These are phyloP conservation scores for Apiosordaria backusii DNA, from an alignment of 495 filamentous ascomycete species.

Conservation along the genomic window DNA sequence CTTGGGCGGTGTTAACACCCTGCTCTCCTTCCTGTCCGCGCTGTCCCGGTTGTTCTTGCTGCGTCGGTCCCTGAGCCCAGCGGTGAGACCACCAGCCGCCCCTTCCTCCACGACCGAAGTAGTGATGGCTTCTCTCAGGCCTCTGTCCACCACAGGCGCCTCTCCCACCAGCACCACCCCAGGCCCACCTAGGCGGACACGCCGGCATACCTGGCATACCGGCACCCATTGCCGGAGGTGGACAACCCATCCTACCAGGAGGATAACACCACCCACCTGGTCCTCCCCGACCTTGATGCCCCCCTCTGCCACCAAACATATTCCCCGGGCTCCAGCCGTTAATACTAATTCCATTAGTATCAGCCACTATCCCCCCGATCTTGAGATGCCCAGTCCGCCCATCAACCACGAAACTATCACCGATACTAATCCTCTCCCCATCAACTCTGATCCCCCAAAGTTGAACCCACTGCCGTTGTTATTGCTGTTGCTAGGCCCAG, in stretches of 20 bases:
- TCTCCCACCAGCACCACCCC: not conserved
- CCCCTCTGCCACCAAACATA: constrained; percentile 21
- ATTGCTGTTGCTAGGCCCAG: not conserved
- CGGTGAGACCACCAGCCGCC: not conserved
- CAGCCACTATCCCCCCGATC: constrained; percentile 30
- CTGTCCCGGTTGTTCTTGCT: not conserved
- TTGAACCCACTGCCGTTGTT: constrained; percentile 25
- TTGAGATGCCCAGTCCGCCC: constrained; percentile 37
- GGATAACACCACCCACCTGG: not conserved
- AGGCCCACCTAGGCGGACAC: not conserved
- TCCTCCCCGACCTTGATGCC: not conserved
- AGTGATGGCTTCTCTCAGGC: not conserved
- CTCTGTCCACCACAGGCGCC: not conserved
- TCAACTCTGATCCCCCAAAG: constrained; percentile 38
- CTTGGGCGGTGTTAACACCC: not conserved
- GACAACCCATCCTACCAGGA: constrained; percentile 7
- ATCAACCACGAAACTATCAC: constrained; percentile 39
- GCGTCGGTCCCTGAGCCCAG: not conserved
- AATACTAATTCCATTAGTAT: constrained; percentile 33
- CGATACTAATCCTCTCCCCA: constrained; percentile 38
- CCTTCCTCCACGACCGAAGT: constrained; percentile 5
- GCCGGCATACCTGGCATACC: not conserved
- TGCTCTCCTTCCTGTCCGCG: not conserved
- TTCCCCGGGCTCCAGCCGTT: constrained; percentile 23
- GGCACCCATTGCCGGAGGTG: not conserved